Conservation (phyloP, 371 early-diverging fungal genomes). For the Zancudomyces culisetae region DNA sequence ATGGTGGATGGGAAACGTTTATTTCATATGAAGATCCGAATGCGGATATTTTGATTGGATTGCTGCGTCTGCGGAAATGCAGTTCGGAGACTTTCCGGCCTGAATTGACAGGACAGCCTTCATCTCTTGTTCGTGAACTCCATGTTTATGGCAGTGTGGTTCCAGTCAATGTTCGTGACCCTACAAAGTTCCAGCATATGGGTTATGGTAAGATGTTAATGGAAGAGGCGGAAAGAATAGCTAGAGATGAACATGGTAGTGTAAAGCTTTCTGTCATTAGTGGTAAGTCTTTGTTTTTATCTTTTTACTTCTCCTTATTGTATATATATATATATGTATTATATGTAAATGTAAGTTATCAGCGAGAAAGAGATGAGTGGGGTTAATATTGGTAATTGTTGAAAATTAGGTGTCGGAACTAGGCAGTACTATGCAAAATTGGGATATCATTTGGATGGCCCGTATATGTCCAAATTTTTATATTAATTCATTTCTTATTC, state of each 20-base stretch:
- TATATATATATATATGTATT: slow-evolving; percentile 15
- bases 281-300: slow-evolving; percentile 14
- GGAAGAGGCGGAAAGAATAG: slow-evolving; percentile 99
- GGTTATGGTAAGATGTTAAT: slow-evolving; percentile 97
- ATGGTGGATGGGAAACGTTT: slow-evolving; percentile 99
- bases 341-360: too few relatives aligned
- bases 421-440: slow-evolving; percentile 97
- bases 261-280: slow-evolving; percentile 95
- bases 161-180: slow-evolving; percentile 89
- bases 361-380: too few relatives aligned
- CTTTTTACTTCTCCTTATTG: not conserved
- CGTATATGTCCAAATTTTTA: slow-evolving; percentile 91
- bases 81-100: slow-evolving; percentile 74
- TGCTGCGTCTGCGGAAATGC: slow-evolving; percentile 93
- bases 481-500: not conserved
- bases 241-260: slow-evolving; percentile 94
- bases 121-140: slow-evolving; percentile 94
- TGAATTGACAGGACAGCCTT: slow-evolving; percentile 62
- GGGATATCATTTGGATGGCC: slow-evolving; percentile 96
- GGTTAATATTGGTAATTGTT: too few relatives aligned
- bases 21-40: slow-evolving; percentile 97
- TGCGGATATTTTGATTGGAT: slow-evolving; percentile 95
- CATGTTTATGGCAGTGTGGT: slow-evolving; percentile 99
- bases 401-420: slow-evolving; percentile 90
- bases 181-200: slow-evolving; percentile 98